Base-by-base conservation (phyloP, 23 red algal species). In the Cyanidium caldarium region DNA sequence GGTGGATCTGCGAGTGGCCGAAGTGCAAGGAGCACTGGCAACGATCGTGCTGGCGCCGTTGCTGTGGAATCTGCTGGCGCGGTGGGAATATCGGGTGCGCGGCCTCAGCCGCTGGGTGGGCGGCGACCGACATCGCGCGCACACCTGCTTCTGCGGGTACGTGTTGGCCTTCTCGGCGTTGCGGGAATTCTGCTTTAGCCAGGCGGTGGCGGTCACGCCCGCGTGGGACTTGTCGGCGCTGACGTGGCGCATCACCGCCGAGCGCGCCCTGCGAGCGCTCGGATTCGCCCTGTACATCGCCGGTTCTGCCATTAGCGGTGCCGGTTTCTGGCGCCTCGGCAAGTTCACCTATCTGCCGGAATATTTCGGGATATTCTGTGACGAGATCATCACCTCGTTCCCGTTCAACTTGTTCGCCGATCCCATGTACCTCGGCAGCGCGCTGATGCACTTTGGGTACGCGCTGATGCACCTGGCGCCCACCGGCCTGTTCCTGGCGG, bases 391-490 rank as follows among this genome's bases (percentile, higher is more conserved):
- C 31, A 37, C 46, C 46, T 40, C 2, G 36, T 75, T 75, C n/a
- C 70, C 70, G 46, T 75, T 75, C 41, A 75, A 75, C n/a, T 34
- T 39, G 7, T 75, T 75, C 58, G 15, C 34, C 13, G 70, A 75
- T 75, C 70, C 70, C 5, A 75, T 75, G 70, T 75, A 75, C 58
- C 38, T 75, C 7, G 70, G 70, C 38, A 61, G 45, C 25, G 58
- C 70, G 36, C 5, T 46, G 5, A 75, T 75, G 70, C 70, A 75
- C 25, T 75, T 61, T 46, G 70, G 70, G 36, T 61, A 75, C 43
- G 46, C 70, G 33, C n/a, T 75, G 39, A 40, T 42, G 40, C 43
- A 21, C 5, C 3, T 13, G 10, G 38, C 45, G 39, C 44, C 70
- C 1, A 75, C 70, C 16, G 70, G 70, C 15, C 38, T 75, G 23